Percentiles rank a stretch among this genome's conserved stretches.
Evolutionary conservation across 495 filamentous ascomycete genomes (phyloP).

Genomic region (Penicillium bovifimosum): DNA sequence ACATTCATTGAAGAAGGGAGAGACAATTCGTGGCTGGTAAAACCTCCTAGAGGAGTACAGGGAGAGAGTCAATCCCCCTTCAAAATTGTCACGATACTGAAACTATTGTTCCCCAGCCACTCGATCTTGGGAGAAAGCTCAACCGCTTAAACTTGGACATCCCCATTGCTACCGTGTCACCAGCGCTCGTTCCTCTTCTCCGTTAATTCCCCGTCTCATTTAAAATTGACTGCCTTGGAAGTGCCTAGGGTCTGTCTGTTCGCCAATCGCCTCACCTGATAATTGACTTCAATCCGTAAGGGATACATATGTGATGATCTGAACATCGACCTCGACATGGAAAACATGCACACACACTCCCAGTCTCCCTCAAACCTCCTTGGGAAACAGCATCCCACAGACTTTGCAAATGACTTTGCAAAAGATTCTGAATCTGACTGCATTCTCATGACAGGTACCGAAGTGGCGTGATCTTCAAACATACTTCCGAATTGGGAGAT

Average conservation of each 20-base stretch:
- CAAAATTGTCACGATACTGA: neutral
- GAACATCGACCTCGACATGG: no score
- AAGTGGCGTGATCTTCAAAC: slow-evolving; percentile 2
- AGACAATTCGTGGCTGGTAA: slow-evolving; percentile 2
- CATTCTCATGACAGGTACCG: neutral
- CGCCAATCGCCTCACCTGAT: no score
- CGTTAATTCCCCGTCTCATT: slow-evolving; percentile 13
- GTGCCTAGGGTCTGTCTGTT: no score
- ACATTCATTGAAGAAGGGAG: neutral
- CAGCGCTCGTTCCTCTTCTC: slow-evolving; percentile 2
- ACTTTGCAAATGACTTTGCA: no score
- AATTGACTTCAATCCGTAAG: no score
- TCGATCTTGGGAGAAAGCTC: neutral
- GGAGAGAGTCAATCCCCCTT: neutral
- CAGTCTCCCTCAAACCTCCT: no score
- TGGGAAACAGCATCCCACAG: no score
- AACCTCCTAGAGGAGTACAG: neutral
- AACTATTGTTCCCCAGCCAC: neutral
- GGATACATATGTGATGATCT: no score
- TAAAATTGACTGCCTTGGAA: no score
- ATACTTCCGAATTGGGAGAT: slow-evolving; percentile 10
- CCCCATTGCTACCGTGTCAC: slow-evolving; percentile 4
- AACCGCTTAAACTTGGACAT: slow-evolving; percentile 15
- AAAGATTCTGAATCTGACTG: neutral
- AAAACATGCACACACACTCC: no score